Evolutionary conservation across 495 filamentous ascomycete species (phyloP), one percentile per base, ranked within the genome.

Genomic region (Aspergillus ostianus): DNA sequence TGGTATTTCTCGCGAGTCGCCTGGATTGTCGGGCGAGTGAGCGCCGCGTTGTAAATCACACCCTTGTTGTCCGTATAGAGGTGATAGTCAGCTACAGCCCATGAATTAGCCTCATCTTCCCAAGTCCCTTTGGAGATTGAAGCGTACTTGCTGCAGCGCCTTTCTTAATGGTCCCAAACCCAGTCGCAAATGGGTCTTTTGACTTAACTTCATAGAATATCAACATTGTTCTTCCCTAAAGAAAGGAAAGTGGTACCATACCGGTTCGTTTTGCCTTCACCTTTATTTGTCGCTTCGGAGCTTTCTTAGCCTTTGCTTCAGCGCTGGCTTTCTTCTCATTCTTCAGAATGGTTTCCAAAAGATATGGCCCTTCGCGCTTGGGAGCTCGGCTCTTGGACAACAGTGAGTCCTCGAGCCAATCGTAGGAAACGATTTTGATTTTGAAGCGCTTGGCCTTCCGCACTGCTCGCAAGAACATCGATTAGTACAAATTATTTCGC

Each of bases 321-420:
- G 3, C 50, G 9, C 32, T 18, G 26, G 49, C 48, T 46, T 62
- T 65, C 32, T 64, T 63, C 44, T 61, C 55, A 19, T 70, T 68
- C 21, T 70, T 70, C 17, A 77, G 13, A 12, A 74, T 68, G 19
- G 69, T 73, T 61, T 77, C 64, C 53, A 77, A 70, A 3, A 80
- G 70, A 63, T 86, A 90, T 0, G 67, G 60, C 1, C 47, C 59
- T 58, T 82, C 84, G 0, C 67, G 64, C 62, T 70, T 72, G 0
- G 74, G 77, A 1, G 58, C 70, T 15, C 46, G 51, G 1, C 51
- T 50, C 30, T 66, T 67, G 3, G 62, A 59, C 19, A 74, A 61
- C 1, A 87, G 61, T 0, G 74, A 79, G 19, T 87, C 84, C 59
- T 83, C 79, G 2, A 89, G 69, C 86, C 86, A 90, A 64, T 88